A percentile compares a stretch with the other conserved stretches of the same genome.
Evolutionary conservation across 2,329 filamentous ascomycete species (phyloP).

Genomic region (Claviceps maximensis): DNA sequence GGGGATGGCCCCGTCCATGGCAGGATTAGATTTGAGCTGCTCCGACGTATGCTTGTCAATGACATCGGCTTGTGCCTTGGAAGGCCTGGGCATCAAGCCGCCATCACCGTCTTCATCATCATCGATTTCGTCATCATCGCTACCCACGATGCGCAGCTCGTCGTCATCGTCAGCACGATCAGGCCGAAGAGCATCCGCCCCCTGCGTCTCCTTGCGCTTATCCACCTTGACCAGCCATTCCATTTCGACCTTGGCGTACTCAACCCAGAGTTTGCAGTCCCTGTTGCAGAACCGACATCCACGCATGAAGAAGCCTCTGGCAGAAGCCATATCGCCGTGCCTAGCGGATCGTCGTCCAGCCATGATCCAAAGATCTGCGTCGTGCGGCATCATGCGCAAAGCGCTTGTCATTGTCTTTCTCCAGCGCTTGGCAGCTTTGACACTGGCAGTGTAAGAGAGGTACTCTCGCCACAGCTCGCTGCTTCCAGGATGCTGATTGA

Average conservation of each 20-base stretch:
- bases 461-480: slow-evolving; percentile 81
- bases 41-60: slow-evolving; percentile 32
- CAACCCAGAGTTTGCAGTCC: slow-evolving; percentile 65
- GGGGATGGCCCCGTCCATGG: slow-evolving; percentile 84
- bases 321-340: slow-evolving; percentile 76
- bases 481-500: slow-evolving; percentile 71
- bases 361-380: slow-evolving; percentile 74
- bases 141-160: slow-evolving; percentile 28
- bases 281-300: slow-evolving; percentile 79
- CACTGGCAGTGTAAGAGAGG: slow-evolving; percentile 62
- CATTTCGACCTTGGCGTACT: slow-evolving; percentile 86
- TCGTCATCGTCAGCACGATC: slow-evolving; percentile 36
- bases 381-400: slow-evolving; percentile 73
- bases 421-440: slow-evolving; percentile 53
- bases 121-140: slow-evolving; percentile 32
- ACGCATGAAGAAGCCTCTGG: slow-evolving; percentile 73
- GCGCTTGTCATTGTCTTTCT: slow-evolving; percentile 53
- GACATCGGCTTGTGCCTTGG: slow-evolving; percentile 27
- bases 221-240: slow-evolving; percentile 78
- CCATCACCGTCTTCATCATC: slow-evolving; percentile 31
- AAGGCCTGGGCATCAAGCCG: slow-evolving; percentile 31
- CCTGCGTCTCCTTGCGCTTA: slow-evolving; percentile 47
- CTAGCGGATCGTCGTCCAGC: slow-evolving; percentile 66
- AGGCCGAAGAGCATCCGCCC: slow-evolving; percentile 28
- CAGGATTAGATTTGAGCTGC: slow-evolving; percentile 60